These are phyloP conservation scores for Botrytis hyacinthi DNA, from an alignment of 2,329 filamentous ascomycete genomes.

Conservation along the genomic window DNA sequence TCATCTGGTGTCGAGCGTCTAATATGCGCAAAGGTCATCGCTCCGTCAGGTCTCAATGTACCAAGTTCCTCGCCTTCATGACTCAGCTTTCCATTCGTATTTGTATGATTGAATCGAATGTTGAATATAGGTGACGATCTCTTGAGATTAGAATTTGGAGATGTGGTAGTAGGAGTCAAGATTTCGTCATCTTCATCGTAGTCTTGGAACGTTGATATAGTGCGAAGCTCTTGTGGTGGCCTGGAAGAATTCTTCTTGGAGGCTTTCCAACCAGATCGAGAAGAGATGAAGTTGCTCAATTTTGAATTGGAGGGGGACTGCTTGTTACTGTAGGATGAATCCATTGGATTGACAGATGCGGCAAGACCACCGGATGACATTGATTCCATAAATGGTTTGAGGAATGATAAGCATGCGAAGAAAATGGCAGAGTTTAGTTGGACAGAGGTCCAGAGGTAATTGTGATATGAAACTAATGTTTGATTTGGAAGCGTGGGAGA, in stretches of 20 bases:
- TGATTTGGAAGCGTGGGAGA: conserved; percentile 21
- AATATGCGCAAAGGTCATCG: conserved; percentile 22
- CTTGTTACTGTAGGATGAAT: conserved; percentile 20
- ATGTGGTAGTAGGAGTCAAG: neutral
- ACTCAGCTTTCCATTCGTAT: conserved; percentile 6
- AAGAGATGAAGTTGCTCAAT: conserved; percentile 21
- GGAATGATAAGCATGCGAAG: conserved; percentile 27
- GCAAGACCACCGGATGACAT: conserved; percentile 27
- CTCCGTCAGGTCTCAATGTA: conserved; percentile 24
- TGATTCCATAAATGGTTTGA: conserved; percentile 30
- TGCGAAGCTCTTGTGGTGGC: conserved; percentile 4
- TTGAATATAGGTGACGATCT: conserved; percentile 10
- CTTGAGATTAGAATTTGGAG: conserved; percentile 2
- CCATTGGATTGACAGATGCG: conserved; percentile 24
- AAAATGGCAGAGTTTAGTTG: conserved; percentile 30
- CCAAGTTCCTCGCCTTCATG: conserved; percentile 15
- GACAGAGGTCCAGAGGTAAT: conserved; percentile 27
- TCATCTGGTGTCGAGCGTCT: conserved; percentile 23
- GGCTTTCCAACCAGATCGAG: conserved; percentile 19
- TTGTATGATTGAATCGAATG: conserved; percentile 14
- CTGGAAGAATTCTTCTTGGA: conserved; percentile 9
- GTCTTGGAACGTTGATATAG: conserved; percentile 13
- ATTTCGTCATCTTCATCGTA: conserved; percentile 6
- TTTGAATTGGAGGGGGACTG: conserved; percentile 16
- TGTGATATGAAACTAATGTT: conserved; percentile 24